phyloP scores from a whole-genome alignment of 2,329 filamentous ascomycete genomes.

The Apiospora phragmitis region DNA sequence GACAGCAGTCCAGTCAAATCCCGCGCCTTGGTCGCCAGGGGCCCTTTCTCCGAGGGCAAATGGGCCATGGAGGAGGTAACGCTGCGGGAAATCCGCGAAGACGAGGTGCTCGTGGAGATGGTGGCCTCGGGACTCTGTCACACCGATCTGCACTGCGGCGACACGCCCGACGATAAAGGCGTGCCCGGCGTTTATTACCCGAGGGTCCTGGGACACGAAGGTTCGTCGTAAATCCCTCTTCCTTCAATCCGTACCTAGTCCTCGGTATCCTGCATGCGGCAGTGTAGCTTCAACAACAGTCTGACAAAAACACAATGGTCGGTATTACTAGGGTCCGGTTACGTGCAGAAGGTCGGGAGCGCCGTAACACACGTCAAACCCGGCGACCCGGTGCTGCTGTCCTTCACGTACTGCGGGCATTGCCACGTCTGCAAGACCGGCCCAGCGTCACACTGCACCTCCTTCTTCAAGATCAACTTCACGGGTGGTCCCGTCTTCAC shows the following conservation, averaged over 20 bases:
- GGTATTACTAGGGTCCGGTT: slow-evolving; percentile 38
- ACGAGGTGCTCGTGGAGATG: slow-evolving; percentile 54
- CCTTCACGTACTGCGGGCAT: slow-evolving; percentile 45
- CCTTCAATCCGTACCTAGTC: background rate
- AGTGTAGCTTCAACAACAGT: background rate
- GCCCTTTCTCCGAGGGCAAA: slow-evolving; percentile 32
- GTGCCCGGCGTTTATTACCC: slow-evolving; percentile 43
- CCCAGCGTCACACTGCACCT: slow-evolving; percentile 47
- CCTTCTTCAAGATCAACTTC: slow-evolving; percentile 53
- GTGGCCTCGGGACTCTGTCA: slow-evolving; percentile 57
- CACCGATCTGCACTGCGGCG: slow-evolving; percentile 50
- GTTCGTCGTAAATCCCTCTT: slow-evolving; percentile 23
- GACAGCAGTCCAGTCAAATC: slow-evolving; percentile 24
- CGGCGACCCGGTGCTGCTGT: slow-evolving; percentile 48
- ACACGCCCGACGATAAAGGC: slow-evolving; percentile 30
- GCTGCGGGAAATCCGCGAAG: slow-evolving; percentile 31
- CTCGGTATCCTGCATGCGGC: background rate
- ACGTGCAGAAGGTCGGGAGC: slow-evolving; percentile 45
- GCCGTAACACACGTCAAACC: slow-evolving; percentile 40
- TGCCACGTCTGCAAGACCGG: slow-evolving; percentile 50
- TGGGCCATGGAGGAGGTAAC: slow-evolving; percentile 33
- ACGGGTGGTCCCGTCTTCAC: slow-evolving; percentile 49
- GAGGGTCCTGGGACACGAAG: slow-evolving; percentile 54
- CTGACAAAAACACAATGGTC: background rate
- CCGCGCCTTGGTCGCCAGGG: slow-evolving; percentile 30